These are phyloP conservation scores for Mediolabrus comicus DNA, from an alignment of 108 stramenopile genomes.

Conservation along the genomic window DNA sequence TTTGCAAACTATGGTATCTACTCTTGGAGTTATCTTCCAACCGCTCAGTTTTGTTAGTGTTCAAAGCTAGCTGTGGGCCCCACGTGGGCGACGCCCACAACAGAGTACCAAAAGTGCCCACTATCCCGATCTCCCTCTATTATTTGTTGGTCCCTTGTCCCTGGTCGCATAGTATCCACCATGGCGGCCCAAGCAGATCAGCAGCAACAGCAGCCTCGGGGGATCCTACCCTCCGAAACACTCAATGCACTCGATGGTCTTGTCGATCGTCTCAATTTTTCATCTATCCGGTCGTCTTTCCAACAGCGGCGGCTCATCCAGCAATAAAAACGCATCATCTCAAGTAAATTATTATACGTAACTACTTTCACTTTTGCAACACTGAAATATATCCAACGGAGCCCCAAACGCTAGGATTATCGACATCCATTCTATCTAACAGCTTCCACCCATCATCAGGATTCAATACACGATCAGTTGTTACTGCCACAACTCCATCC, in stretches of 20 bases:
- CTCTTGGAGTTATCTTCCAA: too few relatives aligned
- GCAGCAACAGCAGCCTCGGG: conserved; percentile 28
- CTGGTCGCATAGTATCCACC: too few relatives aligned
- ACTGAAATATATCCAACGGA: conserved; percentile 65
- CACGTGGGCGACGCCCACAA: too few relatives aligned
- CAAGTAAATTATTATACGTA: too few relatives aligned
- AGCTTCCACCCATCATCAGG: conserved; percentile 70
- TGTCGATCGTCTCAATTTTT: conserved; percentile 50
- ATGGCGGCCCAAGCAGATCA: conserved; percentile 9
- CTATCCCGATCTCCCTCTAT: too few relatives aligned
- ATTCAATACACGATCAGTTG: conserved; percentile 72
- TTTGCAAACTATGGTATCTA: too few relatives aligned
- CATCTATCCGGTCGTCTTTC: conserved; percentile 31
- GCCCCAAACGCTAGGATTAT: conserved; percentile 70
- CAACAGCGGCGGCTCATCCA: not conserved
- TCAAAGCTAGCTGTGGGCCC: too few relatives aligned
- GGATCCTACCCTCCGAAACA: conserved; percentile 45
- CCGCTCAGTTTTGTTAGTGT: too few relatives aligned
- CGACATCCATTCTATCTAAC: conserved; percentile 69
- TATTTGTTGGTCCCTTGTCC: too few relatives aligned
- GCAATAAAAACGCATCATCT: not conserved
- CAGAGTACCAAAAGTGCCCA: too few relatives aligned
- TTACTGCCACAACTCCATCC: conserved; percentile 63
- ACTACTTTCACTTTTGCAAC: conserved; percentile 36
- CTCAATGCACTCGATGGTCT: conserved; percentile 43